These are phyloP conservation scores for Pelargonium cotyledonis DNA, from an alignment of 441 rosid species.

Conservation along the genomic window DNA sequence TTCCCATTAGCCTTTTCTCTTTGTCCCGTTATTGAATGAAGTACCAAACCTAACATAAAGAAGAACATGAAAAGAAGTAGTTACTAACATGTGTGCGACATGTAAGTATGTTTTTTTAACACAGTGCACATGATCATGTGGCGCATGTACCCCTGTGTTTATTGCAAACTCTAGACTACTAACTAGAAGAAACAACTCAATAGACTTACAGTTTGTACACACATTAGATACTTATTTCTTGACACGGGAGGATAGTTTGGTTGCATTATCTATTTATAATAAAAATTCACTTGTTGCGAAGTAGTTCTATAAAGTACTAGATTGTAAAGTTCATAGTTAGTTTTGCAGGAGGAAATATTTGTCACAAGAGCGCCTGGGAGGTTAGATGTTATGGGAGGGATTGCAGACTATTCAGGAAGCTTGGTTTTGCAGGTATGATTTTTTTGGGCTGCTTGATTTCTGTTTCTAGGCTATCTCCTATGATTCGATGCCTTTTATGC, in stretches of 20 bases:
- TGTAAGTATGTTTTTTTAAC: neutral
- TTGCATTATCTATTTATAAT: neutral
- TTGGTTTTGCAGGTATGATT: slow-evolving; percentile 82
- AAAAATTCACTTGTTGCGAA: too few species aligned
- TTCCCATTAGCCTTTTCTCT: neutral
- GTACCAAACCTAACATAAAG: neutral
- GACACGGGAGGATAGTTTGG: neutral
- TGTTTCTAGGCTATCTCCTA: too few species aligned
- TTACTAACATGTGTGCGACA: neutral
- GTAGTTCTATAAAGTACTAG: neutral
- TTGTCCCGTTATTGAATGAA: neutral
- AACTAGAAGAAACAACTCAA: neutral
- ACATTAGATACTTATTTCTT: neutral
- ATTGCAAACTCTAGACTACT: neutral
- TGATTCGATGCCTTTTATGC: neutral
- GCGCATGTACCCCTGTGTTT: neutral
- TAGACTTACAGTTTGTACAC: neutral
- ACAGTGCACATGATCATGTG: neutral
- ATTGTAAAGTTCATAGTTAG: slow-evolving; percentile 12
- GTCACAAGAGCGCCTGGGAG: slow-evolving; percentile 99
- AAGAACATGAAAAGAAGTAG: neutral
- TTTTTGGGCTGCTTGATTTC: slow-evolving; percentile 20
- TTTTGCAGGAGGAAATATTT: slow-evolving; percentile 74
- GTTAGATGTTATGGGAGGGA: slow-evolving; percentile 99
- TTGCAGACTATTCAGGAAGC: slow-evolving; percentile 99